phyloP scores from a whole-genome alignment of 306 rosid genomes.

The Vachellia pachyceras region DNA sequence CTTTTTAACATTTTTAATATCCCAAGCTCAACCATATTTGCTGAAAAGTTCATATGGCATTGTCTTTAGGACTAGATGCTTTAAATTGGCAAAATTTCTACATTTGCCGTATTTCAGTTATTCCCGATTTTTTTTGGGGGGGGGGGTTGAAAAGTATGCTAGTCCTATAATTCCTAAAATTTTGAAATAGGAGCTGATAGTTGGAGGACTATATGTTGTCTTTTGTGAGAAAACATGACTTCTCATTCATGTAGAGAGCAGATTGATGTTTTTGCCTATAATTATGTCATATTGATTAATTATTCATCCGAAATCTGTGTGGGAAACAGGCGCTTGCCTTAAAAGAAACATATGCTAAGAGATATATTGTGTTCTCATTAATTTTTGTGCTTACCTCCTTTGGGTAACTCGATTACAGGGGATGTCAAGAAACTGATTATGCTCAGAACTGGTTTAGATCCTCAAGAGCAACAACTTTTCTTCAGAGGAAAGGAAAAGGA shows the following conservation, averaged over 20 bases:
- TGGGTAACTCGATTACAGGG: conserved; percentile 53
- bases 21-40: neutral
- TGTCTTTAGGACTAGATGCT: neutral
- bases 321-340: conserved; percentile 22
- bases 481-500: conserved; percentile 75
- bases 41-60: neutral
- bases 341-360: neutral
- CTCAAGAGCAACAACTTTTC: conserved; percentile 67
- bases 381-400: conserved; percentile 31
- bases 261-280: conserved; percentile 13
- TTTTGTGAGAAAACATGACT: conserved; percentile 4
- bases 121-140: too few species aligned
- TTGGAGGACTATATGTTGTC: neutral
- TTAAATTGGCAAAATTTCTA: neutral
- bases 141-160: neutral
- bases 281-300: conserved; percentile 1
- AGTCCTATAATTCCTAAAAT: neutral
- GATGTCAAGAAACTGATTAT: conserved; percentile 65
- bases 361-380: conserved; percentile 14
- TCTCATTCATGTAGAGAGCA: neutral
- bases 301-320: neutral
- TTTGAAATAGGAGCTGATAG: neutral
- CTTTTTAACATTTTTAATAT: neutral
- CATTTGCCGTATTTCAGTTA: neutral
- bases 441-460: conserved; percentile 66